Evolutionary conservation across 1,284 basidiomycete species (phyloP).

Genomic region (Rhodotorula sp.): DNA sequence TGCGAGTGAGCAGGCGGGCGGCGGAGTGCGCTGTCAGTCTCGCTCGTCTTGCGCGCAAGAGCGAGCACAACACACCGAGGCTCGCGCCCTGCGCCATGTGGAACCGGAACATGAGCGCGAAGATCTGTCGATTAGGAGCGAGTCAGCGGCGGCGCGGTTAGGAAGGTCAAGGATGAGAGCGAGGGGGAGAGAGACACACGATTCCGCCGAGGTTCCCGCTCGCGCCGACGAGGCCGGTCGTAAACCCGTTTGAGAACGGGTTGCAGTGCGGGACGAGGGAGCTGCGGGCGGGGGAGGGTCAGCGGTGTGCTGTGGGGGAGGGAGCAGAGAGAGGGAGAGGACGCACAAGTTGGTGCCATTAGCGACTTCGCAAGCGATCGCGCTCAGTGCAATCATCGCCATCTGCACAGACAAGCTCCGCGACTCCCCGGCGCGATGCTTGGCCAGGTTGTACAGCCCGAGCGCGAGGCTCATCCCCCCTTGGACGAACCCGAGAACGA

Average conservation of each 20-base stretch:
- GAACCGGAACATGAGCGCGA: constrained; percentile 57
- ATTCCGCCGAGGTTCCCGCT: constrained; percentile 62
- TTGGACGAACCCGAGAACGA: constrained; percentile 45
- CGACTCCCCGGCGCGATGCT: constrained; percentile 53
- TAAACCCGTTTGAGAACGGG: constrained; percentile 23
- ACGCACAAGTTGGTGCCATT: constrained; percentile 62
- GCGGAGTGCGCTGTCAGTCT: too few relatives aligned
- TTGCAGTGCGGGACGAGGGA: constrained; percentile 53
- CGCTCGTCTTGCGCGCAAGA: not conserved
- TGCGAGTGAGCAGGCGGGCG: not conserved
- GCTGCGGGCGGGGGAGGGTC: not conserved
- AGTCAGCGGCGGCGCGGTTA: not conserved
- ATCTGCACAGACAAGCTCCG: constrained; percentile 19
- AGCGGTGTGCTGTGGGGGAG: too few relatives aligned
- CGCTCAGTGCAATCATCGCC: constrained; percentile 50
- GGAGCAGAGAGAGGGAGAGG: constrained; percentile 48
- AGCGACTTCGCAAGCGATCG: constrained; percentile 57
- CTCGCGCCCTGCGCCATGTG: constrained; percentile 47
- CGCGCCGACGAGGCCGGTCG: constrained; percentile 60
- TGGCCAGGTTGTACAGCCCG: constrained; percentile 50
- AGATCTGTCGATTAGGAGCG: too few relatives aligned
- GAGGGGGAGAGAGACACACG: constrained; percentile 52
- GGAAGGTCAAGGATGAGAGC: not conserved
- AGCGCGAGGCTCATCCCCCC: constrained; percentile 24
- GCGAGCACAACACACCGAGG: not conserved